phyloP scores from a whole-genome alignment of 345 rosid genomes.

The Eucalyptus shirleyi region DNA sequence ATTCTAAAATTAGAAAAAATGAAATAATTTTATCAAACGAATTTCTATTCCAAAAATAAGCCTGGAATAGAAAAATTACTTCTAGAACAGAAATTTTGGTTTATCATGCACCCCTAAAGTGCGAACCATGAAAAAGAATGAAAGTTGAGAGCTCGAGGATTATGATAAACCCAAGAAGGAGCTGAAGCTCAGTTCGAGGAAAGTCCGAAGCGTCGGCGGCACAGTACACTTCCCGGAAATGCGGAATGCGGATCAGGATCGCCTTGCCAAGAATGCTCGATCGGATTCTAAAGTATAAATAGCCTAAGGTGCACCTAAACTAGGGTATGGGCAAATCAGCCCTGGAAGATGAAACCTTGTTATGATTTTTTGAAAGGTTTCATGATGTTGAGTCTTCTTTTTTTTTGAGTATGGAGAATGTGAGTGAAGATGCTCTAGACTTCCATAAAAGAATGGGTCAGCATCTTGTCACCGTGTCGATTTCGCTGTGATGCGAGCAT shows the following conservation, averaged over 20 bases:
- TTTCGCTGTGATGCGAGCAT: neutral
- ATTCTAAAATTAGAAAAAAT: too few relatives aligned
- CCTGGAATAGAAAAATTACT: fast-evolving
- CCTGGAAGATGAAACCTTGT: neutral
- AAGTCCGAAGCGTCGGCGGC: too few relatives aligned
- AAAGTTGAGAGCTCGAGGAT: neutral
- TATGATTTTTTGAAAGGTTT: neutral
- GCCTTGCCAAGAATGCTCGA: neutral
- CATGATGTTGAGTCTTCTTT: neutral
- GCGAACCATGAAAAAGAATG: neutral
- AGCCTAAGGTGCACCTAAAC: neutral
- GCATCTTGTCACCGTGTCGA: neutral
- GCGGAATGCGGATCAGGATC: neutral
- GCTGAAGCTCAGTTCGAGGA: neutral
- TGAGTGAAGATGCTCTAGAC: neutral
- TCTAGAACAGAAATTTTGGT: too few relatives aligned
- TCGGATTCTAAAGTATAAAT: neutral
- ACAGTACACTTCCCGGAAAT: fast-evolving
- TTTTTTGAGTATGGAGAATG: neutral
- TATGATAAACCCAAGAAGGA: neutral
- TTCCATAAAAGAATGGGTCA: neutral
- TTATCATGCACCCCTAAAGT: too few relatives aligned
- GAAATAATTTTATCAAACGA: too few relatives aligned
- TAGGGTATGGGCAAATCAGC: neutral
- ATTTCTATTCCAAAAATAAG: too few relatives aligned